Evolutionary conservation across 2,329 filamentous ascomycete species (phyloP).

Genomic region (Leptographium wingfieldii): DNA sequence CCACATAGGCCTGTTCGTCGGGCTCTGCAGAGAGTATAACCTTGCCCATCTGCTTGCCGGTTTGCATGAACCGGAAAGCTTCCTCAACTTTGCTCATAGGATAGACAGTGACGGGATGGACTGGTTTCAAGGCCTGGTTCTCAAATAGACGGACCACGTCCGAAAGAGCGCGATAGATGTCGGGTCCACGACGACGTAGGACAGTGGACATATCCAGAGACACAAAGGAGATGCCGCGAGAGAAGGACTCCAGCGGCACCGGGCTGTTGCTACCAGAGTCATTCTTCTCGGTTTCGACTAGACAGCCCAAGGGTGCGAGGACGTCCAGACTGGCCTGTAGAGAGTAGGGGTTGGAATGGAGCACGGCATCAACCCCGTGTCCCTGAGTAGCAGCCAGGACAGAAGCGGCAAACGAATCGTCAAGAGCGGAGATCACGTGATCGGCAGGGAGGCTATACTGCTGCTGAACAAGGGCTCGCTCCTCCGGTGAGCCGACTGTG

Average conservation of each 20-base stretch:
- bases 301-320: slow-evolving; percentile 22
- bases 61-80: slow-evolving; percentile 6
- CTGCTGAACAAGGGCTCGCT: slow-evolving; percentile 21
- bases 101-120: neutral
- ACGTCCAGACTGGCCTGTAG: slow-evolving; percentile 29
- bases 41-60: slow-evolving; percentile 4
- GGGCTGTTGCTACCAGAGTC: neutral
- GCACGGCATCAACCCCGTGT: slow-evolving; percentile 23
- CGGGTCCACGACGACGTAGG: neutral
- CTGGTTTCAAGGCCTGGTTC: neutral
- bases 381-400: slow-evolving; percentile 17
- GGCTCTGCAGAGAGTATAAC: neutral
- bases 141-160: neutral
- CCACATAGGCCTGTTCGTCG: neutral
- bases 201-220: neutral
- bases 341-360: slow-evolving; percentile 30
- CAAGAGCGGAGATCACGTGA: slow-evolving; percentile 20
- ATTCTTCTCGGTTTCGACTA: slow-evolving; percentile 3
- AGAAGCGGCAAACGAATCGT: slow-evolving; percentile 17
- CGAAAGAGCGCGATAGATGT: neutral
- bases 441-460: slow-evolving; percentile 24
- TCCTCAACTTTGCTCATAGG: slow-evolving; percentile 18
- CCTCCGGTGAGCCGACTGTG: slow-evolving; percentile 25
- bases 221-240: neutral
- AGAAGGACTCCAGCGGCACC: neutral